Base-by-base conservation (phyloP, 108 stramenopile genomes). In the Skeletonema potamos region DNA sequence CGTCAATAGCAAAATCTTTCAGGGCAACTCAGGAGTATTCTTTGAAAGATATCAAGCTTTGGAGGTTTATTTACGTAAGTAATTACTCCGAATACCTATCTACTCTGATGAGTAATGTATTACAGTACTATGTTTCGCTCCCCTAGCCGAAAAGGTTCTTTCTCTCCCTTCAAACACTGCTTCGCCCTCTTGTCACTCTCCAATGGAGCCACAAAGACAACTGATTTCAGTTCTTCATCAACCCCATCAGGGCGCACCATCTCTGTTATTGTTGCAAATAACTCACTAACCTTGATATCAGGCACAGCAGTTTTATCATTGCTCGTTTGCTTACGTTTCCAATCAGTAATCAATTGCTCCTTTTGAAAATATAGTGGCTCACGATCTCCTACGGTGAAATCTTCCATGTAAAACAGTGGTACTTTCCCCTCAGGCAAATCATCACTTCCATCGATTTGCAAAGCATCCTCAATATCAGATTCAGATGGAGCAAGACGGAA, bases 381-480 rank as follows among this genome's bases (percentile, higher is more conserved):
- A 46, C 27, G 64, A 44, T 80, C 64, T 17, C 39, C 37, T 28
- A 84, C 76, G 26, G 66, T 68, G 67, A 90, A 87, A 55, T 93
- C 87, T 58, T 86, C 85, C 24, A 88, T 56, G 64, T 93, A 93
- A 72, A 93, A 93, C 27, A 93, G 57, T 17, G 92, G 92, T 6
- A 86, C 88, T 62, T 90, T 90, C 9, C 89, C 89, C 77, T 93
- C 92, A n/a, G 88, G 85, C 51, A 93, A 64, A 64, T 93, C 87
- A 7, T 70, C 70, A 59, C 68, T 70, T 39, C 67, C 70, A 78
- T 84, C 84, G 4, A 88, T 37, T 18, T 60, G 70, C 18, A 93
- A 62, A 11, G 92, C 89, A 68, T 89, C 87, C 59, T 88, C 80
- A 63, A 93, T 75, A 78, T 93, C 87, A 2, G 70, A 54, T 54